Percentiles rank a stretch among this genome's conserved stretches.
phyloP scores from a whole-genome alignment of 176 grass and related monocot genomes.

The Triticum urartu region DNA sequence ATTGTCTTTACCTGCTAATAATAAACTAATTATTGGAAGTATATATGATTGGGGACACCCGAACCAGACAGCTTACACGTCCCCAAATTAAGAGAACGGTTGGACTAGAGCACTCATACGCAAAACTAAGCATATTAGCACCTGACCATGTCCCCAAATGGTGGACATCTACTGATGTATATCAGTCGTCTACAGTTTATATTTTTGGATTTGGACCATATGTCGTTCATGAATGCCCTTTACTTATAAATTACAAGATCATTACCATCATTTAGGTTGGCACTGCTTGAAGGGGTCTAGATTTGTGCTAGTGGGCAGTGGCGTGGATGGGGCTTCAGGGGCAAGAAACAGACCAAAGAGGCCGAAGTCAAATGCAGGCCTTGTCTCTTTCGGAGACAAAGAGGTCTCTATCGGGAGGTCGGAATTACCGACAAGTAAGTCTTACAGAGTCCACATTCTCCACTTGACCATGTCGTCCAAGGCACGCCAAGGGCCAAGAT shows the following conservation, averaged over 20 bases:
- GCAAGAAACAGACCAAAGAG: not conserved
- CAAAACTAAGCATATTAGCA: slow-evolving; percentile 30
- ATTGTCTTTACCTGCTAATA: slow-evolving; percentile 27
- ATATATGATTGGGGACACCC: slow-evolving; percentile 14
- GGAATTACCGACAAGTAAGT: slow-evolving; percentile 28
- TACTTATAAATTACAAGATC: not conserved
- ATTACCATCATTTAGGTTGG: not conserved
- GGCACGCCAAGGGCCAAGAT: slow-evolving; percentile 24
- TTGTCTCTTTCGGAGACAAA: slow-evolving; percentile 11
- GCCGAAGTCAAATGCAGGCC: not conserved
- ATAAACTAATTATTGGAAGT: not conserved
- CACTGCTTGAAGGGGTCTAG: not conserved
- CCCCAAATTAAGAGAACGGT: not conserved
- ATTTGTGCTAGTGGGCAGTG: not conserved
- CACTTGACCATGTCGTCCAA: slow-evolving; percentile 35
- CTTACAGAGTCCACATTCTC: slow-evolving; percentile 32
- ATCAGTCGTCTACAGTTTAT: not conserved
- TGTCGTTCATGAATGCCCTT: not conserved
- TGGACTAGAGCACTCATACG: slow-evolving; percentile 16
- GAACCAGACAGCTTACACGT: slow-evolving; percentile 24
- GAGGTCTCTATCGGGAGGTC: slow-evolving; percentile 23
- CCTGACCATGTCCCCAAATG: slow-evolving; percentile 2
- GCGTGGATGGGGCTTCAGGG: not conserved
- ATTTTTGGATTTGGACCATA: not conserved
- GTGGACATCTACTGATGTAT: not conserved